Evolutionary conservation across 2,329 filamentous ascomycete genomes (phyloP), one percentile per base, ranked within the genome.

Genomic region (Diaporthe amygdali): DNA sequence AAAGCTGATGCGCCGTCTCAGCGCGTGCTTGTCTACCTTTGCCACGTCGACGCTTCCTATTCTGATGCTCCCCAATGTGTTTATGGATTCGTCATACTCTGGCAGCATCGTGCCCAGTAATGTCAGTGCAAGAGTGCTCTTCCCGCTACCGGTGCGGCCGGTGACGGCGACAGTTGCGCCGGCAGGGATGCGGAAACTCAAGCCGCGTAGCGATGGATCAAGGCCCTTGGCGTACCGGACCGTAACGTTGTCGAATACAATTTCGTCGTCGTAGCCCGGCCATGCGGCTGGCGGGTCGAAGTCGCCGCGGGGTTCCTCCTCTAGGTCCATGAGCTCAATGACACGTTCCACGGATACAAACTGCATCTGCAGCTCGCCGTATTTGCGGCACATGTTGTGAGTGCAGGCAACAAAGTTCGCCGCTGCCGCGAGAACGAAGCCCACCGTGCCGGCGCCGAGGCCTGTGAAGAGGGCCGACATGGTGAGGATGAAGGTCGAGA

Each of bases 281-380:
- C 95, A 97, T 63, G 89, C 88, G 0, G 92, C 90, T 0, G 94
- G 93, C 0, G 94, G 94, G 2, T 88, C 82, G 3, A 94, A 81
- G 1, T 88, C 86, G 1, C 94, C 94, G 0, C 84, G 85, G 0
- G 90, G 84, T 78, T 97, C 95, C 78, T 94, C 90, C 20, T 95
- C 93, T 0, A 97, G 87, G 71, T 93, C 89, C 1, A 96, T 86
- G 0, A 97, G 87, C 79, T 96, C 94, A 12, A 96, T 90, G 0
- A 97, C 92, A 49, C 95, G 90, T 81, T 97, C 95, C 0, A 97
- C 93, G 0, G 93, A 95, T 0, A 97, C 94, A 75, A 97, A 97
- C 78, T 97, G 93, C 88, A 97, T 95, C 79, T 97, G 94, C 1
- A 97, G 86, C 77, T 93, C 90, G 2, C 95, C 95, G 76, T 97